phyloP scores from a whole-genome alignment of 1,139 yeast species.

The Pichia inconspicua region DNA sequence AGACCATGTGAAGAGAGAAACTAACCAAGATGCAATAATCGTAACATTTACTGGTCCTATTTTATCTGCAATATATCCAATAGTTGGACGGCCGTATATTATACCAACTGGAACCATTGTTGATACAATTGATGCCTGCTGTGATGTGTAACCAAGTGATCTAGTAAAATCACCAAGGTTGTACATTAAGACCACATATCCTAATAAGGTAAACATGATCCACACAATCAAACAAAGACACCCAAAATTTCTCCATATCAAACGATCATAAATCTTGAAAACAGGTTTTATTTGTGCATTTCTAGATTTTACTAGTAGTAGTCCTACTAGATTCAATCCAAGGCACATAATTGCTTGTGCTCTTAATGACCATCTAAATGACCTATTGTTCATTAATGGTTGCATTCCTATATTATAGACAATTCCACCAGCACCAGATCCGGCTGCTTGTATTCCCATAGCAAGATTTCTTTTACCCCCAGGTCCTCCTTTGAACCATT shows the following conservation, averaged over 20 bases:
- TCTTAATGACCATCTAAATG: slow-evolving; percentile 54
- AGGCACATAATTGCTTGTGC: slow-evolving; percentile 42
- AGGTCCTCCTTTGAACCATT: slow-evolving; percentile 43
- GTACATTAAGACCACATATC: slow-evolving; percentile 39
- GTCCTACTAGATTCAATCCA: slow-evolving; percentile 31
- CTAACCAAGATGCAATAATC: slow-evolving; percentile 28
- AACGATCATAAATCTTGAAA: slow-evolving; percentile 32
- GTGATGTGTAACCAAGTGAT: slow-evolving; percentile 37
- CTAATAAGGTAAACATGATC: slow-evolving; percentile 36
- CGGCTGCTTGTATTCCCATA: slow-evolving; percentile 52
- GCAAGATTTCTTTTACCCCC: slow-evolving; percentile 49
- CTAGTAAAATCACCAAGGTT: slow-evolving; percentile 40
- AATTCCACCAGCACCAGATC: slow-evolving; percentile 63
- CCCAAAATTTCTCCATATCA: slow-evolving; percentile 29
- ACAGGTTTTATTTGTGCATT: slow-evolving; percentile 30
- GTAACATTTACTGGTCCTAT: slow-evolving; percentile 37
- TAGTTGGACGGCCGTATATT: slow-evolving; percentile 35
- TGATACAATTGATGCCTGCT: slow-evolving; percentile 37
- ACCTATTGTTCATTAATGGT: slow-evolving; percentile 40
- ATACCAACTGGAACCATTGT: slow-evolving; percentile 42
- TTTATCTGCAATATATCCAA: slow-evolving; percentile 34
- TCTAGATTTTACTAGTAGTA: slow-evolving; percentile 23
- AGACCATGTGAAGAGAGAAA: slow-evolving; percentile 34
- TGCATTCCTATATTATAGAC: slow-evolving; percentile 44
- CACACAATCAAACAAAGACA: slow-evolving; percentile 31